Evolutionary conservation across 371 early-diverging fungal species (phyloP).

Genomic region (Capillidium rhysosporum): DNA sequence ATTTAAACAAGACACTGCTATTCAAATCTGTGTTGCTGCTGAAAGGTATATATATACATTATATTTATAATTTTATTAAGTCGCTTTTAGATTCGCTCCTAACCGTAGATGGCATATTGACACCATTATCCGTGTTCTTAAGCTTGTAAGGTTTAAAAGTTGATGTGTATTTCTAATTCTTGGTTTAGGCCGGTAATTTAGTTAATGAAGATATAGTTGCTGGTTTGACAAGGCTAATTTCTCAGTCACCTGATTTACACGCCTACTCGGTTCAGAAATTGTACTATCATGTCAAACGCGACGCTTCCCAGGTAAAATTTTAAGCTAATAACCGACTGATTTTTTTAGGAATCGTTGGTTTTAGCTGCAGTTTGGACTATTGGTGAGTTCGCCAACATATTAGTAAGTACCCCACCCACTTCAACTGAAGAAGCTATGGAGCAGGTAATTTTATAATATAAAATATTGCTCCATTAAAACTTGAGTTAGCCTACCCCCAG

Average conservation of each 20-base stretch:
- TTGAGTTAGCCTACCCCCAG: conserved; percentile 32
- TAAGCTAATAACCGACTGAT: background rate
- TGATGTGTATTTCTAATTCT: background rate
- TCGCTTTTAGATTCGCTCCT: conserved; percentile 33
- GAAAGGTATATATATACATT: conserved; percentile 36
- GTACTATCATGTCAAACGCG: conserved; percentile 56
- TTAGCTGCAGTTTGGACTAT: conserved; percentile 83
- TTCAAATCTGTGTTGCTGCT: conserved; percentile 73
- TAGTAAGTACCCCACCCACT: conserved; percentile 30
- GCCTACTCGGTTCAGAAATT: conserved; percentile 73
- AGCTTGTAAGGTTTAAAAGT: conserved; percentile 14
- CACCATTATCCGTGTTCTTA: conserved; percentile 75
- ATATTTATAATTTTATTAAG: background rate
- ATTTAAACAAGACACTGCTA: conserved; percentile 72
- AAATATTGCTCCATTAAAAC: background rate
- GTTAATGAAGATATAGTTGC: conserved; percentile 52
- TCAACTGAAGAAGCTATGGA: conserved; percentile 49
- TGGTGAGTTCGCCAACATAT: conserved; percentile 89
- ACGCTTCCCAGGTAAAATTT: conserved; percentile 36
- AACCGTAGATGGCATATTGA: conserved; percentile 94
- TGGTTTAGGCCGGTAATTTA: conserved; percentile 35
- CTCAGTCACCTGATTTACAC: conserved; percentile 55
- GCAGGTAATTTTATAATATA: conserved; percentile 15
- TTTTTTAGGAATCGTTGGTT: conserved; percentile 64
- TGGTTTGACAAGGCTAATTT: conserved; percentile 42